Percentiles rank a stretch among this genome's conserved stretches.
phyloP scores from a whole-genome alignment of 805 yeast genomes.

The Suhomyces tanzawaensis region DNA sequence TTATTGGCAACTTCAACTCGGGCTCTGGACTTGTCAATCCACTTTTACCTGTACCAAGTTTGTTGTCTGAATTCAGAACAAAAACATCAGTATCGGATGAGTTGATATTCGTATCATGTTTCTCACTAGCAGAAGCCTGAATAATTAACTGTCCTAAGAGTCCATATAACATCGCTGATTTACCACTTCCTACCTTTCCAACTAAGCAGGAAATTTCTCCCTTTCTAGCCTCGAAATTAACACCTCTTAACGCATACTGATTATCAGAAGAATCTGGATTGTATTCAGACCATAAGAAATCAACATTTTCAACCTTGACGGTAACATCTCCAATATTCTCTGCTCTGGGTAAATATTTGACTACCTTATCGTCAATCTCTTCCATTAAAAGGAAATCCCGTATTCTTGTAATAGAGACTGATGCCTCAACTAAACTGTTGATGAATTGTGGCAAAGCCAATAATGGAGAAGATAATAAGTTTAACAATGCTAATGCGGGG shows the following conservation, averaged over 20 bases:
- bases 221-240: slow-evolving; percentile 21
- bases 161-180: slow-evolving; percentile 22
- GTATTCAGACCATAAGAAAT: slow-evolving; percentile 20
- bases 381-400: slow-evolving; percentile 40
- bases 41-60: not conserved
- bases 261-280: slow-evolving; percentile 7
- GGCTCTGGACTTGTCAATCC: not conserved
- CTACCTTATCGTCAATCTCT: slow-evolving; percentile 15
- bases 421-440: slow-evolving; percentile 55
- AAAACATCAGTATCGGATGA: not conserved
- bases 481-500: slow-evolving; percentile 26
- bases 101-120: not conserved
- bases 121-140: not conserved
- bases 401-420: slow-evolving; percentile 57
- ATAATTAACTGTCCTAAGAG: slow-evolving; percentile 23
- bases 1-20: slow-evolving; percentile 2
- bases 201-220: slow-evolving; percentile 26
- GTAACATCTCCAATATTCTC: slow-evolving; percentile 14
- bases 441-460: slow-evolving; percentile 57
- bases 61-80: not conserved
- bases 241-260: slow-evolving; percentile 15
- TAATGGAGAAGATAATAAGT: slow-evolving; percentile 55
- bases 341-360: slow-evolving; percentile 3
- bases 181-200: slow-evolving; percentile 28
- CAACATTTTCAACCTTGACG: slow-evolving; percentile 16